A percentile compares a stretch with the other conserved stretches of the same genome.
Conservation (phyloP, 2,329 filamentous ascomycete genomes). For the Chlorencoelia australis region DNA sequence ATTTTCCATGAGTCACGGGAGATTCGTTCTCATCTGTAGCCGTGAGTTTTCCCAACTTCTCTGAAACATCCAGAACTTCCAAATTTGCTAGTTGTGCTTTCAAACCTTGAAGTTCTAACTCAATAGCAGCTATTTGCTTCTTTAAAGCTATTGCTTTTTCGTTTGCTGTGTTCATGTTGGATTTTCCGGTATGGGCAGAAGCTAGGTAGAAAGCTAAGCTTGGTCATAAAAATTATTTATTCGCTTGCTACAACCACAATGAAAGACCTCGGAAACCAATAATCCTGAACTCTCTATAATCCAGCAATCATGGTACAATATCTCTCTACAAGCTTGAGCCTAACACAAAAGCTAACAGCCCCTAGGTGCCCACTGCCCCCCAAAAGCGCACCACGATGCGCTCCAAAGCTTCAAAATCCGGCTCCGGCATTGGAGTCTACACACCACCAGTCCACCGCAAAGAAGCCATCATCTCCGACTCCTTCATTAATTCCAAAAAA, state of each 20-base stretch:
- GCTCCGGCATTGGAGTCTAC: conserved; percentile 32
- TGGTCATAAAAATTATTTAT: conserved; percentile 2
- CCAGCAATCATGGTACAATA: conserved; percentile 11
- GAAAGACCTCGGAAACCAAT: neutral
- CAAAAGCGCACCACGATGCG: conserved; percentile 48
- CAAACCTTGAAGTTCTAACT: conserved; percentile 38
- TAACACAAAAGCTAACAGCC: conserved; percentile 14
- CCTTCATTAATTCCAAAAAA: conserved; percentile 64
- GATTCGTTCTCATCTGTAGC: neutral
- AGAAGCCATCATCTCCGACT: conserved; percentile 40
- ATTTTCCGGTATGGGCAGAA: neutral
- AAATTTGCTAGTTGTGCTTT: conserved; percentile 34
- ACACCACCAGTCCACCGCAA: conserved; percentile 29
- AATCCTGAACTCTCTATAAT: neutral
- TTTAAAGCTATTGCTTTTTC: conserved; percentile 31
- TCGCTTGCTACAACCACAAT: too few relatives aligned
- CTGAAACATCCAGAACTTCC: conserved; percentile 13
- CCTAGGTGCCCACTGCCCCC: conserved; percentile 34
- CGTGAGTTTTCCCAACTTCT: neutral
- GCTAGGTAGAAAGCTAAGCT: neutral
- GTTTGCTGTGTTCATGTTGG: conserved; percentile 30
- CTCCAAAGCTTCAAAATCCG: conserved; percentile 43
- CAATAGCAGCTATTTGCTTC: conserved; percentile 36
- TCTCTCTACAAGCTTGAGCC: conserved; percentile 4
- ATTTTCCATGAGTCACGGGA: conserved; percentile 33